A percentile compares a stretch with the other conserved stretches of the same genome.
Conservation (phyloP, 1,139 yeast species). For the Saccharomyces pastorianus region DNA sequence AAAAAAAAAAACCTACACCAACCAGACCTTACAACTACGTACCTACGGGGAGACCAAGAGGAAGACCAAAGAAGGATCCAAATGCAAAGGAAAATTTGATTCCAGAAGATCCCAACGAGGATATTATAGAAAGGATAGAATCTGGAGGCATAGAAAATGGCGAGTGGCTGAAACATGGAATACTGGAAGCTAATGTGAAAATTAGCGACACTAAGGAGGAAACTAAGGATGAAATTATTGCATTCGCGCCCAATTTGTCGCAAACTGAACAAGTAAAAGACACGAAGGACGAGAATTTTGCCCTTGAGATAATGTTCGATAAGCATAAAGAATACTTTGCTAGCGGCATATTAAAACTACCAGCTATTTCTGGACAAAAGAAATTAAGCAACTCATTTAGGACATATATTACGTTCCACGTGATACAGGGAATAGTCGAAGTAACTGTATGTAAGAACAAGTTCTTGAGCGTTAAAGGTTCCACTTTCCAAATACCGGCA, state of each 20-base stretch:
- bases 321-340: constrained; percentile 62
- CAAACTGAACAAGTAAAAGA: constrained; percentile 39
- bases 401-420: constrained; percentile 66
- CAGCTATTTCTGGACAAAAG: constrained; percentile 51
- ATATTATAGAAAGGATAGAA: constrained; percentile 19
- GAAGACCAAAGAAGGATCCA: constrained; percentile 20
- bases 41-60: constrained; percentile 24
- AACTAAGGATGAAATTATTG: constrained; percentile 44
- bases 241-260: constrained; percentile 63
- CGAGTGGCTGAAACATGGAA: constrained; percentile 48
- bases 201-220: constrained; percentile 38
- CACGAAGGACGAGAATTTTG: constrained; percentile 48
- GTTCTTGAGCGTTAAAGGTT: constrained; percentile 63
- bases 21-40: constrained; percentile 22
- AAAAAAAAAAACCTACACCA: constrained; percentile 9
- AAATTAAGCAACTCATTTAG: constrained; percentile 56
- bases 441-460: constrained; percentile 53
- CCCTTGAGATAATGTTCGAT: constrained; percentile 60
- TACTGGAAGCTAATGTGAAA: constrained; percentile 47
- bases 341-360: constrained; percentile 66
- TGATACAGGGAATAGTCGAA: constrained; percentile 61
- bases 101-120: constrained; percentile 17
- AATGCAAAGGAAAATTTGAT: constrained; percentile 4
- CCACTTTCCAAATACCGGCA: constrained; percentile 75
- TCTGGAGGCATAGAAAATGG: constrained; percentile 41